Evolutionary conservation across 768 basidiomycete genomes (phyloP), one percentile per base, ranked within the genome.

Genomic region (Dioszegia crocea): DNA sequence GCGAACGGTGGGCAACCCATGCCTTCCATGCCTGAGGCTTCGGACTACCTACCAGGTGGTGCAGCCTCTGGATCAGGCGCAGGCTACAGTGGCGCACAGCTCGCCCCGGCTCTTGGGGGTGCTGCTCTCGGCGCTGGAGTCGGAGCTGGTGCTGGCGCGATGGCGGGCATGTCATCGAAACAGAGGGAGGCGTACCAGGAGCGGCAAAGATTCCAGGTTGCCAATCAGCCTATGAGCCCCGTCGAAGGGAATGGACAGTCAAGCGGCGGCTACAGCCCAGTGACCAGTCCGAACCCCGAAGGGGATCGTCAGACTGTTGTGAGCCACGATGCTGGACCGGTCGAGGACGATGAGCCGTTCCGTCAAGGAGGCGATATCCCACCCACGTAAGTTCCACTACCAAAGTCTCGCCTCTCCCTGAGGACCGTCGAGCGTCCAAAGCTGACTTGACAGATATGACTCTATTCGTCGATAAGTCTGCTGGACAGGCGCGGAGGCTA

Each of bases 131-230:
- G 60, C 31, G 60, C 47, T 16, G 67, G 45, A 4, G 55, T 53
- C 14, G 59, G 56, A 33, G 65, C 48, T 12, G 65, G 59, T 23
- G 61, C 63, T 19, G 65, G 57, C 23, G 67, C 66, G 1, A 70
- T 62, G 31, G 66, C 50, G 2, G 63, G 51, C 24, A 73, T 73
- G 69, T 53, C 56, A 2, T 57, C 71, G 5, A 77, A 77, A 56
- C 70, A 72, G 61, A 38, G 74, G 19, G 75, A 77, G 57, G 75
- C 75, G 19, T 73, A 73, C 43, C 67, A 69, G 16, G 73, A 77
- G 39, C 59, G 60, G 9, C 62, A 68, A 49, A 52, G 72, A 23
- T 63, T 67, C 47, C 47, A 60, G 21, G 66, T 73, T 6, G 54
- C 60, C 19, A 72, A 69, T 38, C 45, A 54, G 40, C 33, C 40